Evolutionary conservation across 306 rosid genomes (phyloP).

Genomic region (Arachis hypogaea): DNA sequence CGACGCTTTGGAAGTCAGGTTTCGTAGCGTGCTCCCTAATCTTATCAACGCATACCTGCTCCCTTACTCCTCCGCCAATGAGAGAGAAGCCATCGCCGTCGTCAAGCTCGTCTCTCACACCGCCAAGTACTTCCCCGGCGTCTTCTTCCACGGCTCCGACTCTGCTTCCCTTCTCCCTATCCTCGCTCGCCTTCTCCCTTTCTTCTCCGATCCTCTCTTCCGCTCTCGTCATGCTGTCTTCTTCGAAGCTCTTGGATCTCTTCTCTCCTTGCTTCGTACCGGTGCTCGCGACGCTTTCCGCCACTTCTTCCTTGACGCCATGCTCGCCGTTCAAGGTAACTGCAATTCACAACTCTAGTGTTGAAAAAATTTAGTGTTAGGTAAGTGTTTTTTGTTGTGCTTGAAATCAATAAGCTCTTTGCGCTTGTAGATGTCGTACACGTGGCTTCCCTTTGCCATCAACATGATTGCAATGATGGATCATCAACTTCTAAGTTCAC

Average conservation of each 20-base stretch:
- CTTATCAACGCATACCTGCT: constrained; percentile 70
- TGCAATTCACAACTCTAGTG: neutral
- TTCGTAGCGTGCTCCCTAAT: constrained; percentile 85
- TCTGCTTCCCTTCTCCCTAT: constrained; percentile 62
- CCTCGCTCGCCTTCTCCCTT: constrained; percentile 75
- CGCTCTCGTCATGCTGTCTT: constrained; percentile 74
- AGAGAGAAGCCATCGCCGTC: constrained; percentile 74
- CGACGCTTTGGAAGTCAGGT: constrained; percentile 66
- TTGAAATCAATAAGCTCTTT: neutral
- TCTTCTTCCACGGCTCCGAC: constrained; percentile 65
- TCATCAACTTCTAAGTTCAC: constrained; percentile 44
- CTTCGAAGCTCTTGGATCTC: constrained; percentile 72
- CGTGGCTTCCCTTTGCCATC: constrained; percentile 52
- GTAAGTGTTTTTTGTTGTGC: constrained; percentile 7
- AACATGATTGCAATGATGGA: constrained; percentile 40
- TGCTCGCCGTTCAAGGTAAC: constrained; percentile 72
- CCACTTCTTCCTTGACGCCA: constrained; percentile 70
- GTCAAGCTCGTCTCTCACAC: constrained; percentile 72
- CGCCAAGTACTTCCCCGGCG: constrained; percentile 76
- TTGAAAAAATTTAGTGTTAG: neutral
- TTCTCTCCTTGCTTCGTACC: constrained; percentile 77
- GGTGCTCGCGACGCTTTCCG: constrained; percentile 71
- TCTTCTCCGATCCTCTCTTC: constrained; percentile 71
- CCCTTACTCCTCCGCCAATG: constrained; percentile 65
- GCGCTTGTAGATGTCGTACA: constrained; percentile 64